phyloP scores from a whole-genome alignment of 768 basidiomycete genomes.

The Suillus subaureus region DNA sequence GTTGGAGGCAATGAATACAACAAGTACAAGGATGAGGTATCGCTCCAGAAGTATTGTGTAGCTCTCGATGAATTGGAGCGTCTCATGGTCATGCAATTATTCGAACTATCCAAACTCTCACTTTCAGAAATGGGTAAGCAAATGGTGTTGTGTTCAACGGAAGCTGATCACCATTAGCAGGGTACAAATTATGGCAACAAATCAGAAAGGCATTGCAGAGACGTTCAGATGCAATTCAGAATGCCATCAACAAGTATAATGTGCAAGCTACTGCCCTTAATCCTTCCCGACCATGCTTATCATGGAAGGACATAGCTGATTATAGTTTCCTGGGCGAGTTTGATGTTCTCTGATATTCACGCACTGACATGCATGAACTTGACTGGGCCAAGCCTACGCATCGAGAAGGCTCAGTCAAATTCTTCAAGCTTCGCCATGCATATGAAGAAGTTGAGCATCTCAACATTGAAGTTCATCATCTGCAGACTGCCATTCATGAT shows the following conservation, averaged over 20 bases:
- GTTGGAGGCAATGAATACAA: constrained; percentile 9
- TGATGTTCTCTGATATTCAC: constrained; percentile 4
- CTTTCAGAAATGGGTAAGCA: constrained; percentile 25
- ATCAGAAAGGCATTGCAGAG: constrained; percentile 32
- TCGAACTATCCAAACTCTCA: constrained; percentile 24
- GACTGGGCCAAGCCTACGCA: too few relatives aligned
- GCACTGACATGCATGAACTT: too few relatives aligned
- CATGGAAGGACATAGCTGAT: constrained; percentile 10
- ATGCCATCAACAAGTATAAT: constrained; percentile 31
- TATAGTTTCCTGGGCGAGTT: constrained; percentile 13
- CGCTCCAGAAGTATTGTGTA: constrained; percentile 23
- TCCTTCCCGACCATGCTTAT: constrained; percentile 12
- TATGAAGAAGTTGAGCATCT: constrained; percentile 27
- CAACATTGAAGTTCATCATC: constrained; percentile 26
- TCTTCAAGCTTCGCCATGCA: constrained; percentile 28
- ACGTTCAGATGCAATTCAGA: constrained; percentile 28
- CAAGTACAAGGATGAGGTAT: not conserved
- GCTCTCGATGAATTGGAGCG: constrained; percentile 37
- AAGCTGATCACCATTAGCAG: constrained; percentile 16
- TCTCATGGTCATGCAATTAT: constrained; percentile 37
- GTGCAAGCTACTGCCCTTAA: constrained; percentile 20
- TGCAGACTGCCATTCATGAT: constrained; percentile 20
- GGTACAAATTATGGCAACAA: constrained; percentile 33
- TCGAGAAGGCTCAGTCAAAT: constrained; percentile 21
- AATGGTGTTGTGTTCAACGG: too few relatives aligned